A percentile compares a stretch with the other conserved stretches of the same genome.
Conservation (phyloP, 441 rosid species). For the Pelargonium australe region DNA sequence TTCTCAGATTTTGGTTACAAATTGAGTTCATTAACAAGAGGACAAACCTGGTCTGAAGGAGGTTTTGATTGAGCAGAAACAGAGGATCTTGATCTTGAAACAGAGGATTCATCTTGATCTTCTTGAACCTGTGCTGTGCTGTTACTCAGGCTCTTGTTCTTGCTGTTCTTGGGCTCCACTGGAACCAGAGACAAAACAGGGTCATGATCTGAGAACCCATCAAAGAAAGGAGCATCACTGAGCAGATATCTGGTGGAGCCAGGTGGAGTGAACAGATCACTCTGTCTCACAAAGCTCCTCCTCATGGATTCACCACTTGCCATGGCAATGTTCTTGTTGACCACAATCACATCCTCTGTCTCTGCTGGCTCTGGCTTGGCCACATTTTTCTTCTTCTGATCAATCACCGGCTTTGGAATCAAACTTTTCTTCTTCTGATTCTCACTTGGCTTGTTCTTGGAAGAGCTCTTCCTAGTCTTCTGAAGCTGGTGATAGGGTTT, state of each 20-base stretch:
- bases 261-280: constrained; percentile 53
- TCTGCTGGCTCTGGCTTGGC: no score
- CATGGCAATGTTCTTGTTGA: constrained; percentile 8
- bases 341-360: constrained; percentile 13
- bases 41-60: constrained; percentile 42
- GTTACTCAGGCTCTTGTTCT: not conserved
- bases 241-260: constrained; percentile 69
- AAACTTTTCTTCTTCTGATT: not conserved
- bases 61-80: constrained; percentile 26
- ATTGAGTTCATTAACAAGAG: constrained; percentile 9
- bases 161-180: constrained; percentile 28
- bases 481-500: constrained; percentile 45
- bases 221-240: constrained; percentile 32
- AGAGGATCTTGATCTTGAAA: constrained; percentile 34
- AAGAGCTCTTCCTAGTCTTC: constrained; percentile 26
- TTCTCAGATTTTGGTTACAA: not conserved
- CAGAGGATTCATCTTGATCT: constrained; percentile 33
- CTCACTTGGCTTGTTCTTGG: constrained; percentile 17
- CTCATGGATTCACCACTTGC: constrained; percentile 14
- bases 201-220: constrained; percentile 49
- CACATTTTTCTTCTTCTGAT: constrained; percentile 13
- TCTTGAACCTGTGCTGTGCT: constrained; percentile 13
- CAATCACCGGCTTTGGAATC: constrained; percentile 24
- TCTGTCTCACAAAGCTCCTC: constrained; percentile 31
- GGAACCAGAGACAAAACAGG: constrained; percentile 42